These are phyloP conservation scores for Penicillium sp. DNA, from an alignment of 2,329 filamentous ascomycete genomes.

Conservation along the genomic window DNA sequence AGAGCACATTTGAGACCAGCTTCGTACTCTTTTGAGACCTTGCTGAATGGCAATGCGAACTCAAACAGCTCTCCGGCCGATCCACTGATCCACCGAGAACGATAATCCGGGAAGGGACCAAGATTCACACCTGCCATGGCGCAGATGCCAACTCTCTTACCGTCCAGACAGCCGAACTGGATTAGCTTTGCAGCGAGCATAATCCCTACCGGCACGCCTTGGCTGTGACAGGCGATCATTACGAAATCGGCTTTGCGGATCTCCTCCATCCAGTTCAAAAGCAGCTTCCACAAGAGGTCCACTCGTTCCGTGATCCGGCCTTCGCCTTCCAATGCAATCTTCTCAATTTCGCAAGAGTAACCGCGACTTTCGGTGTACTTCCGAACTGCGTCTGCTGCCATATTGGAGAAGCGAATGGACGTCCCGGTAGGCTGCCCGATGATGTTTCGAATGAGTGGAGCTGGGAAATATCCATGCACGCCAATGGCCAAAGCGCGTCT, in stretches of 20 bases:
- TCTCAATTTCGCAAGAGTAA: slow-evolving; percentile 79
- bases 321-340: slow-evolving; percentile 90
- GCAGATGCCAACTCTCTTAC: slow-evolving; percentile 77
- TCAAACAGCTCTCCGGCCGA: slow-evolving; percentile 94
- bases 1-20: slow-evolving; percentile 70
- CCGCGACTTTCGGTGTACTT: slow-evolving; percentile 74
- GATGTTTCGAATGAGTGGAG: slow-evolving; percentile 78
- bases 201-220: slow-evolving; percentile 88
- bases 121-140: slow-evolving; percentile 88
- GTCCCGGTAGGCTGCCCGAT: slow-evolving; percentile 94
- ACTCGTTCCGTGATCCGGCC: slow-evolving; percentile 87
- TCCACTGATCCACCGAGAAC: slow-evolving; percentile 81
- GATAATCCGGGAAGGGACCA: slow-evolving; percentile 89
- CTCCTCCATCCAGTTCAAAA: slow-evolving; percentile 92
- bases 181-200: slow-evolving; percentile 93
- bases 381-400: slow-evolving; percentile 77
- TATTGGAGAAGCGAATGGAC: slow-evolving; percentile 85
- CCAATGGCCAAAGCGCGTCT: slow-evolving; percentile 89
- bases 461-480: slow-evolving; percentile 90
- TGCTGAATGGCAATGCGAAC: slow-evolving; percentile 76
- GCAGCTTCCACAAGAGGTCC: slow-evolving; percentile 86
- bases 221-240: slow-evolving; percentile 87
- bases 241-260: slow-evolving; percentile 85
- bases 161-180: slow-evolving; percentile 76
- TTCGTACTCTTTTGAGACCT: slow-evolving; percentile 77